A percentile compares a stretch with the other conserved stretches of the same genome.
Evolutionary conservation across 352 stramenopile species (phyloP).

Genomic region (Globisporangium splendens): DNA sequence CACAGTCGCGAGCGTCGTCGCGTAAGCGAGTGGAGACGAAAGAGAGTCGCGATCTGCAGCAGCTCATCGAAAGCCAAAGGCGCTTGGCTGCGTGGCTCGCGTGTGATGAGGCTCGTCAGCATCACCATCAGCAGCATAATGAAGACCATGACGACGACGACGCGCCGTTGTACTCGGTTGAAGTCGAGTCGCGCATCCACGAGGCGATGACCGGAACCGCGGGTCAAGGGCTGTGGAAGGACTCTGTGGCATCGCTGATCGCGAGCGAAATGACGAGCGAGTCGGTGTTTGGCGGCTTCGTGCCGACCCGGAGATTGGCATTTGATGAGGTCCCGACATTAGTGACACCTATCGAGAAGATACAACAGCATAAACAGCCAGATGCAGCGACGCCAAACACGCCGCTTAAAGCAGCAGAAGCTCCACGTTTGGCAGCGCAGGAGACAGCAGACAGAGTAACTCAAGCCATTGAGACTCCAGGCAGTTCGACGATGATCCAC

Average conservation of each 20-base stretch:
- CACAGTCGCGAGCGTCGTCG: not conserved
- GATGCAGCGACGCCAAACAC: too few species aligned
- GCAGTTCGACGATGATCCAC: not conserved
- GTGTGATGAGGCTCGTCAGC: not conserved
- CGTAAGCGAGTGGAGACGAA: slow-evolving; percentile 7
- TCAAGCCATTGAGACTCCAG: too few species aligned
- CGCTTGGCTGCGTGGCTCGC: slow-evolving; percentile 13
- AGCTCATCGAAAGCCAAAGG: slow-evolving; percentile 11
- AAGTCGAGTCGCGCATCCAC: slow-evolving; percentile 35
- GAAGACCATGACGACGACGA: not conserved
- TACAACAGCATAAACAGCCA: not conserved
- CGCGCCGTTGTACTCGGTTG: slow-evolving; percentile 23
- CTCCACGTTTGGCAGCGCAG: too few species aligned
- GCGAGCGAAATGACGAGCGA: slow-evolving; percentile 57
- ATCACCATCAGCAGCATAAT: slow-evolving; percentile 7
- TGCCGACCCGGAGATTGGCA: slow-evolving; percentile 29
- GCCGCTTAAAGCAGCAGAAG: too few species aligned
- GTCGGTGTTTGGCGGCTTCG: slow-evolving; percentile 40
- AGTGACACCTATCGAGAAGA: not conserved
- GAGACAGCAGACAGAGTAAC: too few species aligned
- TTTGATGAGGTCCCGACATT: slow-evolving; percentile 9
- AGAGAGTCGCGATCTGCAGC: slow-evolving; percentile 5
- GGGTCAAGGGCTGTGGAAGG: slow-evolving; percentile 31
- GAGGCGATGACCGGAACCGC: slow-evolving; percentile 18
- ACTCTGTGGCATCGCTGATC: slow-evolving; percentile 45